A percentile compares a stretch with the other conserved stretches of the same genome.
These are phyloP conservation scores for Mikania micrantha DNA, from an alignment of 129 eudicot species.

Conservation along the genomic window DNA sequence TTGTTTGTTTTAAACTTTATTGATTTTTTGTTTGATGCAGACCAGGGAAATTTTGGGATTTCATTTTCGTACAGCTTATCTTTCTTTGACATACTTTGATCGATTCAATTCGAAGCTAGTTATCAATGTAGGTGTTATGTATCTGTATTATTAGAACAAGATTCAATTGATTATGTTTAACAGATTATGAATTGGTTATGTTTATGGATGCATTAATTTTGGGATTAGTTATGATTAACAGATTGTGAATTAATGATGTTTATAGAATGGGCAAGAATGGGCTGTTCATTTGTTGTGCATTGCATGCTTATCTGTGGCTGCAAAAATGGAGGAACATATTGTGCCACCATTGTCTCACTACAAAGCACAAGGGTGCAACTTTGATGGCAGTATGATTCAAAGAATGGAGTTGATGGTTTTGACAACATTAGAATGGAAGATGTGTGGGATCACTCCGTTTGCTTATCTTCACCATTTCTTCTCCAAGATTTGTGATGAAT, in stretches of 20 bases:
- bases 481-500: constrained; percentile 32
- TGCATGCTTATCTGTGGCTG: constrained; percentile 79
- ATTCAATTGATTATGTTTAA: no score
- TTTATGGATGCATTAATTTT: not conserved
- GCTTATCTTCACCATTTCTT: constrained; percentile 51
- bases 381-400: constrained; percentile 35
- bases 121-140: constrained; percentile 48
- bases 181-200: no score
- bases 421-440: constrained; percentile 57
- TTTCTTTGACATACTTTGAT: constrained; percentile 73
- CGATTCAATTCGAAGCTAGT: constrained; percentile 44
- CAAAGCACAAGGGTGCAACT: constrained; percentile 28
- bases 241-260: constrained; percentile 14
- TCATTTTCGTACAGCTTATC: constrained; percentile 62
- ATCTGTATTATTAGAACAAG: not conserved
- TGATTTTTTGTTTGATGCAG: constrained; percentile 33
- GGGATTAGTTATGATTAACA: not conserved
- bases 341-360: constrained; percentile 39
- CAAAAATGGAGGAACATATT: constrained; percentile 65
- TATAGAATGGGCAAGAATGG: constrained; percentile 49
- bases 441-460: constrained; percentile 63
- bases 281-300: constrained; percentile 47
- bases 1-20: not conserved
- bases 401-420: constrained; percentile 69
- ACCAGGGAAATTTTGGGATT: constrained; percentile 52